Conservation (phyloP, 1,139 yeast genomes). For the Diutina siamensis region DNA sequence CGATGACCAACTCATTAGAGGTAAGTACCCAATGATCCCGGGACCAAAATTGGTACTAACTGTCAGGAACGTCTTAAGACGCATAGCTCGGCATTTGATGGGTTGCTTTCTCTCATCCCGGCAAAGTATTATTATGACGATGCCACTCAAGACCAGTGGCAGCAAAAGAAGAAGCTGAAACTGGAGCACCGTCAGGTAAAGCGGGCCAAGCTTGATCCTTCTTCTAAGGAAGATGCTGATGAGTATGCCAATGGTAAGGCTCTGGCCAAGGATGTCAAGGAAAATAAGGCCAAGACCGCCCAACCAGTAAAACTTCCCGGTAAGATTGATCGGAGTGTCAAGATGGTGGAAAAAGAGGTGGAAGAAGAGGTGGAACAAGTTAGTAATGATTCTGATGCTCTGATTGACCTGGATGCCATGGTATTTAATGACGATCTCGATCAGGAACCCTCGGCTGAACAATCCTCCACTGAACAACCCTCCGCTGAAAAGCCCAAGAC, state of each 20-base stretch:
- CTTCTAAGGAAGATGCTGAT: conserved; percentile 34
- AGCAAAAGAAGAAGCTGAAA: conserved; percentile 64
- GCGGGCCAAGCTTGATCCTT: conserved; percentile 69
- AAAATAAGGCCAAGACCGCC: conserved; percentile 44
- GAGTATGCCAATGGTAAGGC: conserved; percentile 26
- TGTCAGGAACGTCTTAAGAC: conserved; percentile 65
- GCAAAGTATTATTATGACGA: conserved; percentile 84
- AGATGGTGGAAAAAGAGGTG: conserved; percentile 11
- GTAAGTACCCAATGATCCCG: conserved; percentile 21
- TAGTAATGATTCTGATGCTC: conserved; percentile 6
- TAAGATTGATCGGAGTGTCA: conserved; percentile 8
- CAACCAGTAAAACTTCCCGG: conserved; percentile 46
- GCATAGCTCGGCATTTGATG: conserved; percentile 84
- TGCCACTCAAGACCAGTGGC: conserved; percentile 81
- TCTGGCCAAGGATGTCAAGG: conserved; percentile 60
- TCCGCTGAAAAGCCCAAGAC: conserved; percentile 12
- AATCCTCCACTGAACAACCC: conserved; percentile 3
- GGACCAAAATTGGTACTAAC: neutral
- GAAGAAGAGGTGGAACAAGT: no score
- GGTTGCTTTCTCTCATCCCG: conserved; percentile 81
- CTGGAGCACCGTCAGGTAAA: conserved; percentile 52
- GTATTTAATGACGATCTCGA: conserved; percentile 76
- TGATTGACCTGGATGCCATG: conserved; percentile 30
- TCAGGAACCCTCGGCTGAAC: conserved; percentile 16
- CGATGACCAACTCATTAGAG: conserved; percentile 39